phyloP scores from a whole-genome alignment of 495 filamentous ascomycete species.

The Pseudoneurospora amorphoporcata region DNA sequence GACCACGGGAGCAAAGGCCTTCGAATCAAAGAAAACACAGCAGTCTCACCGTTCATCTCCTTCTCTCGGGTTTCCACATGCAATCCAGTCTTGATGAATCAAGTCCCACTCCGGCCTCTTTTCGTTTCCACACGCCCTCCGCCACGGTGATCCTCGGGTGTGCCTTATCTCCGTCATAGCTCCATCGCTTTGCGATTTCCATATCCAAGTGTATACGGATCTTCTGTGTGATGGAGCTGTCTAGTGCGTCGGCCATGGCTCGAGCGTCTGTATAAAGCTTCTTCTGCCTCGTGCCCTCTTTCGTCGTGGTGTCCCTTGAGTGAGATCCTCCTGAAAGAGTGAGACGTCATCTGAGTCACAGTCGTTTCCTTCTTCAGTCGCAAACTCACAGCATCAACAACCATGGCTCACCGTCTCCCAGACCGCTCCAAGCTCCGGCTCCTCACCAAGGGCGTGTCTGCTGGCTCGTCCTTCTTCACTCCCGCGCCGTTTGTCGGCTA shows the following conservation, averaged over 20 bases:
- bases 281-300: background rate
- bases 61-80: background rate
- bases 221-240: background rate
- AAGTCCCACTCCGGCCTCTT: background rate
- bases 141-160: background rate
- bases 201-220: background rate
- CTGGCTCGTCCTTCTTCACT: background rate
- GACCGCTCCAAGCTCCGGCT: background rate
- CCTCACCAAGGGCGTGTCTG: background rate
- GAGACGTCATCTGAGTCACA: background rate
- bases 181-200: background rate
- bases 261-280: background rate
- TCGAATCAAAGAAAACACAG: background rate
- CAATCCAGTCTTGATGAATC: background rate
- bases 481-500: background rate
- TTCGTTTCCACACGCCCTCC: background rate
- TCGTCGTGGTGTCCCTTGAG: background rate
- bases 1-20: background rate
- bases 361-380: background rate
- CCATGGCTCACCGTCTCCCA: background rate
- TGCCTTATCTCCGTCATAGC: background rate
- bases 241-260: background rate
- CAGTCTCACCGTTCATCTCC: background rate
- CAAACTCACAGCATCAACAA: background rate
- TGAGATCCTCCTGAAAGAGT: background rate